Evolutionary conservation across 352 stramenopile genomes (phyloP).

Genomic region (Elongisporangium anandrum): DNA sequence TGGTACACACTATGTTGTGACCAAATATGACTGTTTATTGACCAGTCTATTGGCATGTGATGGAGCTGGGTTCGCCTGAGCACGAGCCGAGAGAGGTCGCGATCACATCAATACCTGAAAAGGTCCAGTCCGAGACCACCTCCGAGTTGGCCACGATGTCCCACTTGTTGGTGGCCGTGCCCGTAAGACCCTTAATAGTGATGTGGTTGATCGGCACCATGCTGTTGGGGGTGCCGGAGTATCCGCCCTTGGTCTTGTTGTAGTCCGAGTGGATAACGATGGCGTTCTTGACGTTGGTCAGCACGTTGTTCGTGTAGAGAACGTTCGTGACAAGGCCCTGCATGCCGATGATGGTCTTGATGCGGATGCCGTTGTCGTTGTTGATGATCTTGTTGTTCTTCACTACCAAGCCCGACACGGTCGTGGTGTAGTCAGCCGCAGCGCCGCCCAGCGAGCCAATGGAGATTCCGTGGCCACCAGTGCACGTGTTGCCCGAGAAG

Average conservation of each 20-base stretch:
- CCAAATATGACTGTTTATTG: too few species aligned
- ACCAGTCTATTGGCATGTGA: too few species aligned
- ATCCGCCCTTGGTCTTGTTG: conserved; percentile 20
- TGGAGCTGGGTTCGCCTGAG: too few species aligned
- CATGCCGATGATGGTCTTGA: too few species aligned
- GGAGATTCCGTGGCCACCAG: conserved; percentile 29
- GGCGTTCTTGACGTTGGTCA: conserved; percentile 14
- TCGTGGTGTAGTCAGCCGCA: conserved; percentile 10
- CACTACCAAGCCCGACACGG: conserved; percentile 15
- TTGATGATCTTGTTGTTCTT: conserved; percentile 26
- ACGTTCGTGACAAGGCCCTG: conserved; percentile 15
- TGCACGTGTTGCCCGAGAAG: conserved; percentile 3
- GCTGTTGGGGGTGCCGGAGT: conserved; percentile 16
- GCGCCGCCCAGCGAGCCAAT: conserved; percentile 25
- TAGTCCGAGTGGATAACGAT: conserved; percentile 20
- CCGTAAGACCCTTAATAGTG: conserved; percentile 16
- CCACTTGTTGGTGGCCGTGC: too few species aligned
- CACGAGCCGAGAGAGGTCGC: too few species aligned
- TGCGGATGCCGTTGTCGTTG: conserved; percentile 22
- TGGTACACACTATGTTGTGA: too few species aligned
- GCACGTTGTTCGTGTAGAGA: too few species aligned
- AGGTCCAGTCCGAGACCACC: conserved; percentile 12
- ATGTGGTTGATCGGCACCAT: conserved; percentile 18
- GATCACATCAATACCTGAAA: too few species aligned
- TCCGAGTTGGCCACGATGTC: conserved; percentile 19